Percentiles rank a stretch among this genome's conserved stretches.
Evolutionary conservation across 176 grass and related monocot genomes (phyloP).

Genomic region (Triticum monococcum): DNA sequence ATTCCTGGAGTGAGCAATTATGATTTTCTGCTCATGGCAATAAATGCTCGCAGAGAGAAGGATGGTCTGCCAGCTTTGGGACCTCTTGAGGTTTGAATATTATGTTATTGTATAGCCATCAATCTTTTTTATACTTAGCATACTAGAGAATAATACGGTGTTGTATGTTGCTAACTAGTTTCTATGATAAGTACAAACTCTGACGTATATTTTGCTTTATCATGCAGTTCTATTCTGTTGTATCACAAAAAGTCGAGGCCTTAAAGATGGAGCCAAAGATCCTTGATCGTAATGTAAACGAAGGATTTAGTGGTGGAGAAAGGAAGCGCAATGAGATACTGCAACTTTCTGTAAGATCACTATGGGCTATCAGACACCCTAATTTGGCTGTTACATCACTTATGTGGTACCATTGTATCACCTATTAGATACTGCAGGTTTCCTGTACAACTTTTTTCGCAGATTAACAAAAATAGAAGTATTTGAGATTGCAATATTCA

Average conservation of each 20-base stretch:
- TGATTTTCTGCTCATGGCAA: slow-evolving; percentile 89
- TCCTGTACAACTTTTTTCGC: background rate
- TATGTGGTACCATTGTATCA: background rate
- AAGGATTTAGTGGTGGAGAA: slow-evolving; percentile 97
- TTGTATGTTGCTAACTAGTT: background rate
- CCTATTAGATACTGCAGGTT: background rate
- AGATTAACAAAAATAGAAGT: background rate
- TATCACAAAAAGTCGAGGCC: slow-evolving; percentile 61
- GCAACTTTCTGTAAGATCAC: slow-evolving; percentile 81
- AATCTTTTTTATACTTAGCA: background rate
- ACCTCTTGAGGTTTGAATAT: slow-evolving; percentile 71
- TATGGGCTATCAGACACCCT: background rate
- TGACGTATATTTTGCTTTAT: slow-evolving; percentile 36
- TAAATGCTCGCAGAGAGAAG: slow-evolving; percentile 84
- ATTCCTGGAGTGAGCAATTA: slow-evolving; percentile 96
- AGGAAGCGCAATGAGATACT: slow-evolving; percentile 97
- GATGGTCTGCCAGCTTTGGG: slow-evolving; percentile 54
- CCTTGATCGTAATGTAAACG: slow-evolving; percentile 93
- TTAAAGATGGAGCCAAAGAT: slow-evolving; percentile 83
- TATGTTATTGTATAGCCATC: background rate
- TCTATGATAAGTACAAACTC: slow-evolving; percentile 10
- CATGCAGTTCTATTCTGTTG: slow-evolving; percentile 67
- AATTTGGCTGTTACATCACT: slow-evolving; percentile 1
- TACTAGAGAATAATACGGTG: background rate
- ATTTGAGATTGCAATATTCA: background rate